Percentiles rank a stretch among this genome's conserved stretches.
phyloP scores from a whole-genome alignment of 208 protist genomes.

The Borovskyia barvae region DNA sequence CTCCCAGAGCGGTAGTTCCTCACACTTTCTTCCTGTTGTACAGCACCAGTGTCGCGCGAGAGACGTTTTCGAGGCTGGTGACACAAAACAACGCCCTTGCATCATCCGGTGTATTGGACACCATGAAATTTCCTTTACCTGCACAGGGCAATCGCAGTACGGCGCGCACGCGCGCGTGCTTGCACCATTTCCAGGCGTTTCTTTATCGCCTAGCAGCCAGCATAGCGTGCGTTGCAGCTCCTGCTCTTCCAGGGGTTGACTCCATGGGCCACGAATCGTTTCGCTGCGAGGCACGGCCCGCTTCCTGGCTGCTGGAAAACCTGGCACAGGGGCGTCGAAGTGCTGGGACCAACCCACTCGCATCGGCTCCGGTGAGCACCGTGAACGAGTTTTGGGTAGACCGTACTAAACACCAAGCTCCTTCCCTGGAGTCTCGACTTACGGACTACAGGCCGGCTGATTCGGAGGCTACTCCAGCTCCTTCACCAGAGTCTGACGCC shows the following conservation, averaged over 20 bases:
- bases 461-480: too few relatives aligned
- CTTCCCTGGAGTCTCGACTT: too few relatives aligned
- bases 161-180: neutral
- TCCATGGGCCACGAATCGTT: neutral
- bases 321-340: conserved; percentile 10
- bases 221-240: neutral
- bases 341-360: conserved; percentile 6
- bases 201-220: conserved; percentile 9
- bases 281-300: conserved; percentile 16
- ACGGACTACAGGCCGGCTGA: too few relatives aligned
- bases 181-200: conserved; percentile 4
- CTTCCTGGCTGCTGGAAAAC: conserved; percentile 30
- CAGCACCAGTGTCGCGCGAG: conserved; percentile 3
- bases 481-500: too few relatives aligned
- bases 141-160: too few relatives aligned
- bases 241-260: neutral
- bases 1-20: too few relatives aligned
- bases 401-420: too few relatives aligned
- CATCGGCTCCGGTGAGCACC: too few relatives aligned
- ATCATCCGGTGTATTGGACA: neutral
- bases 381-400: too few relatives aligned
- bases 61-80: neutral
- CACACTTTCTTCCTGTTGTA: conserved; percentile 15
- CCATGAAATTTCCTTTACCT: neutral
- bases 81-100: neutral